phyloP scores from a whole-genome alignment of 768 basidiomycete genomes.

The Porpolomopsis calyptriformis region DNA sequence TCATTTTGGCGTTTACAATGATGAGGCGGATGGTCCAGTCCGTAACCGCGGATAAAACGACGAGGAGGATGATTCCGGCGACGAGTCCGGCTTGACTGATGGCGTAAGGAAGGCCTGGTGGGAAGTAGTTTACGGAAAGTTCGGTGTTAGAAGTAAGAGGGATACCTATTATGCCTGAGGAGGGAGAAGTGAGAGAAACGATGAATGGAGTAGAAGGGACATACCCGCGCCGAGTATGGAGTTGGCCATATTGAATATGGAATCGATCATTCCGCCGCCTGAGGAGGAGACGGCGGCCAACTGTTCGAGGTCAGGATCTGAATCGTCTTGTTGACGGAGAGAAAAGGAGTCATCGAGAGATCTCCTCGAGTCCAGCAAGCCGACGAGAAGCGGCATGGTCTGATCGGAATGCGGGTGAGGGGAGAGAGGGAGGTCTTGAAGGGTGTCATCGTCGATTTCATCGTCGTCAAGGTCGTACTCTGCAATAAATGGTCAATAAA shows the following conservation, averaged over 20 bases:
- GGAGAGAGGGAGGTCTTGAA: slow-evolving; percentile 20
- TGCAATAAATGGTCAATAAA: slow-evolving; percentile 20
- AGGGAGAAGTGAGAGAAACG: slow-evolving; percentile 3
- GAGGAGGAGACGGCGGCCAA: slow-evolving; percentile 53
- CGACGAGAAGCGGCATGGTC: slow-evolving; percentile 67
- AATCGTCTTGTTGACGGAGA: slow-evolving; percentile 27
- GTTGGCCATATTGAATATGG: slow-evolving; percentile 90
- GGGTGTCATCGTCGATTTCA: slow-evolving; percentile 52
- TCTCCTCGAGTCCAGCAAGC: slow-evolving; percentile 58
- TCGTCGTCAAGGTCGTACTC: slow-evolving; percentile 82
- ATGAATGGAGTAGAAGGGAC: background rate
- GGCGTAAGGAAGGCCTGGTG: slow-evolving; percentile 82
- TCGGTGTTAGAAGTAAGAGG: background rate
- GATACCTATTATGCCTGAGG: slow-evolving; percentile 61
- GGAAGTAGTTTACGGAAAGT: slow-evolving; percentile 7
- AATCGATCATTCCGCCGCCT: slow-evolving; percentile 69
- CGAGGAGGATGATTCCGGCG: slow-evolving; percentile 71
- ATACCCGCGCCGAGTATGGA: slow-evolving; percentile 88
- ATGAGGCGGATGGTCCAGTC: slow-evolving; percentile 98
- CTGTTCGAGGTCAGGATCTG: slow-evolving; percentile 49
- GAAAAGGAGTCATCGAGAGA: slow-evolving; percentile 49
- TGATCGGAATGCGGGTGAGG: slow-evolving; percentile 37
- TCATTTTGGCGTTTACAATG: slow-evolving; percentile 90
- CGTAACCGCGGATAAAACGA: slow-evolving; percentile 75
- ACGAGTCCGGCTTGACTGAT: slow-evolving; percentile 91